A percentile compares a stretch with the other conserved stretches of the same genome.
These are phyloP conservation scores for Cladophialophora exuberans DNA, from an alignment of 2,329 filamentous ascomycete species.

Conservation along the genomic window DNA sequence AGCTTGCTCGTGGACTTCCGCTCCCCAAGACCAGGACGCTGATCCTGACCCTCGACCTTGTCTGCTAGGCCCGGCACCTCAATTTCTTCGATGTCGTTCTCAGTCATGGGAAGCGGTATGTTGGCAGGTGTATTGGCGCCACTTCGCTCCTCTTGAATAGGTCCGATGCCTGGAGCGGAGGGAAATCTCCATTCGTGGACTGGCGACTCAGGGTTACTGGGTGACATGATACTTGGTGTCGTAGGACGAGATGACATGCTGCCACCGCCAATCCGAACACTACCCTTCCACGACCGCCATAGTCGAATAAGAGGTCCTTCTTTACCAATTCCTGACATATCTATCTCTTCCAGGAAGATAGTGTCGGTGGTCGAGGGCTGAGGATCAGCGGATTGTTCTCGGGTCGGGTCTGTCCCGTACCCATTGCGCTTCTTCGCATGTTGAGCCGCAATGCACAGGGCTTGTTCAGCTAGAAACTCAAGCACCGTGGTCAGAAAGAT, in stretches of 20 bases:
- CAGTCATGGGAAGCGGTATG: conserved; percentile 69
- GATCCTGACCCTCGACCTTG: not conserved
- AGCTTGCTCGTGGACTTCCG: conserved; percentile 30
- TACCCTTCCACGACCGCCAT: conserved; percentile 96
- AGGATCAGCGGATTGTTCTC: too few species aligned
- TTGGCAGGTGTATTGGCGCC: conserved; percentile 49
- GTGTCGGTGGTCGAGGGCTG: too few species aligned
- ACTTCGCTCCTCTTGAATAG: conserved; percentile 33
- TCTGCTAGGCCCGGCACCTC: conserved; percentile 71
- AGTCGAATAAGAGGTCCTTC: conserved; percentile 85
- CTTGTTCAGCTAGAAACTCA: conserved; percentile 91
- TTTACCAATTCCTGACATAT: conserved; percentile 90
- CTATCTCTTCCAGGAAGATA: conserved; percentile 82
- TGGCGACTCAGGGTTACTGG: conserved; percentile 36
- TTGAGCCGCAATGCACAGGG: conserved; percentile 82
- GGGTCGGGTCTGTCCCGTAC: conserved; percentile 50
- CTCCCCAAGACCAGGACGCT: conserved; percentile 13
- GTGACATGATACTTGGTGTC: conserved; percentile 38
- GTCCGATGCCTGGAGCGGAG: conserved; percentile 37
- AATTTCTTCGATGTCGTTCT: conserved; percentile 76
- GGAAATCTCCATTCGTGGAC: conserved; percentile 41
- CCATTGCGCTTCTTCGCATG: conserved; percentile 74
- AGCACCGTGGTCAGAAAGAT: conserved; percentile 96
- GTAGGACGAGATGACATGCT: conserved; percentile 55
- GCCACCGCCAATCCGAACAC: conserved; percentile 58